Base-by-base conservation (phyloP, 1,139 yeast species). In the Yamadazyma trypodendri region DNA sequence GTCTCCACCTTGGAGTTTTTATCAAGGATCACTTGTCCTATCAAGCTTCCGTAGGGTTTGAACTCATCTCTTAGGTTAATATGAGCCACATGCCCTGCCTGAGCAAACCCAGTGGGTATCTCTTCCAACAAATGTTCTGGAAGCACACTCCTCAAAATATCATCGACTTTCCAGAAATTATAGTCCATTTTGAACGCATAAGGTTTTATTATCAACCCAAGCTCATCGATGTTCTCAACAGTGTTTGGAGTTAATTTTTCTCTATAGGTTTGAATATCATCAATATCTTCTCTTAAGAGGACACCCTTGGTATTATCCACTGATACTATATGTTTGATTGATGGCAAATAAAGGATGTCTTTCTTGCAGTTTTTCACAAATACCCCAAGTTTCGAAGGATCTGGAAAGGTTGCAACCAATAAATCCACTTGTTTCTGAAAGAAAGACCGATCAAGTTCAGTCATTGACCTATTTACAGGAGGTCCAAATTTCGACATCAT, bases 61-160 rank as follows among this genome's bases (percentile, higher is more conserved):
- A 83, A 92, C 53, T 87, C 95, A 31, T 83, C 86, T 32, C 92
- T 72, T 34, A 94, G 63, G 52, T 94, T 94, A 52, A 94, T 62
- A 60, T 94, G 99, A 0, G 98, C 98, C 38, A 94, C 78, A 62
- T 94, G 98, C 0, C 99, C 99, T 0, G 95, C 95, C 36, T 83
- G 81, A 1, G 98, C 87, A 59, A 86, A 94, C 0, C 97, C 95
- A 1, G 92, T 73, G 0, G 98, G 99, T 5, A 85, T 70, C 40
- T 88, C 96, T 31, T 76, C 81, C 13, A 78, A 63, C 16, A 81
- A 63, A 14, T 80, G 68, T 40, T 79, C 84, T 0, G 99, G 98
- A 35, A 92, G 60, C 2, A 88, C 77, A 0, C 95, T 78, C 33
- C 73, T 65, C 33, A 92, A 67, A 13, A 92, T 84, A 49, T 92